phyloP scores from a whole-genome alignment of 2,329 filamentous ascomycete genomes.

The Fusarium oligoseptatum region DNA sequence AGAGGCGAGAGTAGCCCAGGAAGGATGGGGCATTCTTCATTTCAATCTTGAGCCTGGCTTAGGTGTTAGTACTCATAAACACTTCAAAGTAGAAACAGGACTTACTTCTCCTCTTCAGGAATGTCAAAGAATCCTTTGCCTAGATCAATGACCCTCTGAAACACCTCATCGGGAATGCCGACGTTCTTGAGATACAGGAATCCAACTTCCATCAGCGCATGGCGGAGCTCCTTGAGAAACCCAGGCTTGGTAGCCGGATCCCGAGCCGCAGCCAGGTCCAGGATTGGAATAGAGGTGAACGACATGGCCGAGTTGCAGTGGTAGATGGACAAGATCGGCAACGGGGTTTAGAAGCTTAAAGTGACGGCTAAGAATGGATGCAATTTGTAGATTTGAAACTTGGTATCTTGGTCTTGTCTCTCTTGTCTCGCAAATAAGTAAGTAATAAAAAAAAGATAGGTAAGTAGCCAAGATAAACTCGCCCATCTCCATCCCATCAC shows the following conservation, averaged over 20 bases:
- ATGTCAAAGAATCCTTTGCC: conserved; percentile 83
- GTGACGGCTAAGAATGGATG: not conserved
- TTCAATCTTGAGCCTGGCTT: conserved; percentile 70
- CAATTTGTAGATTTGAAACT: conserved; percentile 35
- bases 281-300: conserved; percentile 81
- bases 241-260: conserved; percentile 75
- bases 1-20: conserved; percentile 76
- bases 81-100: not conserved
- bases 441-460: conserved; percentile 7
- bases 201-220: conserved; percentile 86
- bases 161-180: conserved; percentile 75
- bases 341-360: not conserved
- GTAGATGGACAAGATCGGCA: not conserved
- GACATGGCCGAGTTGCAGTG: conserved; percentile 61
- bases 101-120: conserved; percentile 79
- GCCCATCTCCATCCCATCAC: conserved; percentile 37
- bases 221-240: conserved; percentile 78
- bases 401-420: conserved; percentile 36
- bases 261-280: conserved; percentile 78
- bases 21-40: conserved; percentile 82
- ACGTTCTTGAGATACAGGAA: conserved; percentile 89
- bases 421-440: conserved; percentile 18
- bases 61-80: conserved; percentile 6
- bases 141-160: conserved; percentile 74
- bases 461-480: conserved; percentile 21